phyloP scores from a whole-genome alignment of 139 green algal species.

The Chara braunii region DNA sequence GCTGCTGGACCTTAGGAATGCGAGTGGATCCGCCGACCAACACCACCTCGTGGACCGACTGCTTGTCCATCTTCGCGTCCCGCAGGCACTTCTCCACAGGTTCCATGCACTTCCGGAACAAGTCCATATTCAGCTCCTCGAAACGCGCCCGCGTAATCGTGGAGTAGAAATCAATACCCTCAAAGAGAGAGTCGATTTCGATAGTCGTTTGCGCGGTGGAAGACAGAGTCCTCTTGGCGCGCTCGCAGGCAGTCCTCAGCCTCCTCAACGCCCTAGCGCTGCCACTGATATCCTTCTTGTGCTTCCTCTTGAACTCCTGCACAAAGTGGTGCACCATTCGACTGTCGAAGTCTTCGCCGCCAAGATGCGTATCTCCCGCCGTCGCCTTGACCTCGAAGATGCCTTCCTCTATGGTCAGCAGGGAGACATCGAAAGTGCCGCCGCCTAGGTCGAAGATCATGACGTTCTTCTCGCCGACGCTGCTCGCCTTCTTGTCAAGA shows the following conservation, averaged over 20 bases:
- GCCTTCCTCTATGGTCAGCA: slow-evolving; percentile 96
- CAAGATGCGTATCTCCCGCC: slow-evolving; percentile 90
- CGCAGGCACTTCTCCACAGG: slow-evolving; percentile 51
- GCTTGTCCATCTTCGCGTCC: slow-evolving; percentile 88
- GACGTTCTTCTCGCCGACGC: slow-evolving; percentile 48
- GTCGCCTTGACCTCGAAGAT: slow-evolving; percentile 98
- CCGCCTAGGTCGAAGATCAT: slow-evolving; percentile 93
- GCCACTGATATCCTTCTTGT: slow-evolving; percentile 92
- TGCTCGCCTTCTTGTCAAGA: slow-evolving; percentile 60
- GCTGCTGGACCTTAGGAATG: slow-evolving; percentile 95
- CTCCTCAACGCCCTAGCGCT: slow-evolving; percentile 72
- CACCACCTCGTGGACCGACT: slow-evolving; percentile 79
- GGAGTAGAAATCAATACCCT: slow-evolving; percentile 95
- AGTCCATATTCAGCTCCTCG: slow-evolving; percentile 97
- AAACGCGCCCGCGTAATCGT: slow-evolving; percentile 92
- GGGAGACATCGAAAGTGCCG: slow-evolving; percentile 96
- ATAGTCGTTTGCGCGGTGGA: slow-evolving; percentile 79
- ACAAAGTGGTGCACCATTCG: slow-evolving; percentile 83
- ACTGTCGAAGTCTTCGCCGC: slow-evolving; percentile 95
- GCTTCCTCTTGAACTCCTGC: slow-evolving; percentile 97
- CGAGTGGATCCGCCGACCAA: slow-evolving; percentile 91
- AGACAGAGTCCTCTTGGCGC: slow-evolving; percentile 85
- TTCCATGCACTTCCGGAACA: slow-evolving; percentile 75
- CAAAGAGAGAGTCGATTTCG: slow-evolving; percentile 92
- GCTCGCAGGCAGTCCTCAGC: slow-evolving; percentile 82